Conservation (phyloP, 371 early-diverging fungal genomes). For the Blastocladiella emersonii region DNA sequence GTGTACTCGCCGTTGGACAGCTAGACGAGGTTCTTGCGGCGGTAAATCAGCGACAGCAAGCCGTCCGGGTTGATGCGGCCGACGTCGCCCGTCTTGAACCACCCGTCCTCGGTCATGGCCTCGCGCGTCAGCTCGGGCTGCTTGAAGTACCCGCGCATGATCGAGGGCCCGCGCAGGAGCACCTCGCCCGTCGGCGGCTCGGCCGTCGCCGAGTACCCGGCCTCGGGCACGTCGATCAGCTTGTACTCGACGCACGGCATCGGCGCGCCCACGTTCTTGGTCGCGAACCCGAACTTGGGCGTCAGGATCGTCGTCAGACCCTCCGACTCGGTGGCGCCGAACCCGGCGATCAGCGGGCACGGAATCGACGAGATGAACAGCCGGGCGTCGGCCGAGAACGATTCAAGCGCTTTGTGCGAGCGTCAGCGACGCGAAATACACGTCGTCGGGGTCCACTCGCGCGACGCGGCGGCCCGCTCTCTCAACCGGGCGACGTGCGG, state of each 20-base stretch:
- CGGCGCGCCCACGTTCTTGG: slow-evolving; percentile 58
- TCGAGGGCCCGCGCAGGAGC: slow-evolving; percentile 65
- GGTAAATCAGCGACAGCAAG: slow-evolving; percentile 47
- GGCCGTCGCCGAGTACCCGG: slow-evolving; percentile 53
- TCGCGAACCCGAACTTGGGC: slow-evolving; percentile 17
- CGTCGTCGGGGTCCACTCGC: too few relatives aligned
- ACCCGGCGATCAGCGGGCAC: slow-evolving; percentile 83
- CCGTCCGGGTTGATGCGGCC: slow-evolving; percentile 46
- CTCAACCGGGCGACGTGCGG: too few relatives aligned
- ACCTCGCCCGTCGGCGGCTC: slow-evolving; percentile 74
- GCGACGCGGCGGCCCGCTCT: too few relatives aligned
- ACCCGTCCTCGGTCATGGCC: slow-evolving; percentile 45
- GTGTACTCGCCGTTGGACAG: slow-evolving; percentile 81
- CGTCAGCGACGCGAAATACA: slow-evolving; percentile 77
- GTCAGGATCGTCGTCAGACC: slow-evolving; percentile 3
- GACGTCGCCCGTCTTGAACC: slow-evolving; percentile 92
- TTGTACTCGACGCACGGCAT: slow-evolving; percentile 71
- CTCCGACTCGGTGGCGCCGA: slow-evolving; percentile 53
- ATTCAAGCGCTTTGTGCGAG: too few relatives aligned
- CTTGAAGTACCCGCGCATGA: slow-evolving; percentile 67
- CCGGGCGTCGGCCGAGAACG: slow-evolving; percentile 70
- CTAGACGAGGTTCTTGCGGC: slow-evolving; percentile 81
- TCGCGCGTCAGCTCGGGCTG: slow-evolving; percentile 25
- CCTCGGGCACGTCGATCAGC: slow-evolving; percentile 73
- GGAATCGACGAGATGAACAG: slow-evolving; percentile 68